A percentile compares a stretch with the other conserved stretches of the same genome.
Evolutionary conservation across 169 alveolate species (phyloP).

Genomic region (Ichthyophthirius multifiliis): DNA sequence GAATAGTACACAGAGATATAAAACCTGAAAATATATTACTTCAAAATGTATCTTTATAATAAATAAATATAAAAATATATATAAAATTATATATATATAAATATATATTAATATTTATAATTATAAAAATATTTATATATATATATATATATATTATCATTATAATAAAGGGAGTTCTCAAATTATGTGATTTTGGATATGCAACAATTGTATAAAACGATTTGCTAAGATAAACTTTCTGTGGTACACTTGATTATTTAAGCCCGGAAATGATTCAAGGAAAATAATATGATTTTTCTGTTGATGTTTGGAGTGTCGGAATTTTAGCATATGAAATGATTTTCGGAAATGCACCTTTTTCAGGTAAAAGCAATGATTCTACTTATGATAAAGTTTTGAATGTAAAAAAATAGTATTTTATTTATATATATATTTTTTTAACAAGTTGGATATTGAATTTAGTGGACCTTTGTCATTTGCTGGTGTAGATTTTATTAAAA

Average conservation of each 20-base stretch:
- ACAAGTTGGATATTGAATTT: not conserved
- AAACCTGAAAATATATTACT: slow-evolving; percentile 46
- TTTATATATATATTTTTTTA: not conserved
- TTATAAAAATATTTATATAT: not conserved
- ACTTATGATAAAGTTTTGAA: not conserved
- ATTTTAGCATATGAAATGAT: slow-evolving; percentile 44
- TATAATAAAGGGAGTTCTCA: slow-evolving; percentile 8
- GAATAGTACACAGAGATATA: slow-evolving; percentile 32
- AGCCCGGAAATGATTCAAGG: slow-evolving; percentile 46
- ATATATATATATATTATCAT: not conserved
- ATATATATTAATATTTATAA: not conserved
- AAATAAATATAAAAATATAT: too few relatives aligned
- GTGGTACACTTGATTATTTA: slow-evolving; percentile 50
- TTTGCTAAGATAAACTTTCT: slow-evolving; percentile 29
- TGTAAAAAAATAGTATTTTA: not conserved
- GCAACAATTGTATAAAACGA: slow-evolving; percentile 37
- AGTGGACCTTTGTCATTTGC: not conserved
- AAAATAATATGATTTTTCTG: slow-evolving; percentile 30
- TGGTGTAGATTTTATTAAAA: not conserved
- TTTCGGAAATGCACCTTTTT: slow-evolving; percentile 35
- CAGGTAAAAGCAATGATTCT: not conserved
- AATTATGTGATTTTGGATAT: slow-evolving; percentile 65
- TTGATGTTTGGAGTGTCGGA: slow-evolving; percentile 46
- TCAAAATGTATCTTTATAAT: not conserved
- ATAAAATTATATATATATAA: not conserved